Base-by-base conservation (phyloP, 2,329 filamentous ascomycete genomes). In the Ambrosiella xylebori region DNA sequence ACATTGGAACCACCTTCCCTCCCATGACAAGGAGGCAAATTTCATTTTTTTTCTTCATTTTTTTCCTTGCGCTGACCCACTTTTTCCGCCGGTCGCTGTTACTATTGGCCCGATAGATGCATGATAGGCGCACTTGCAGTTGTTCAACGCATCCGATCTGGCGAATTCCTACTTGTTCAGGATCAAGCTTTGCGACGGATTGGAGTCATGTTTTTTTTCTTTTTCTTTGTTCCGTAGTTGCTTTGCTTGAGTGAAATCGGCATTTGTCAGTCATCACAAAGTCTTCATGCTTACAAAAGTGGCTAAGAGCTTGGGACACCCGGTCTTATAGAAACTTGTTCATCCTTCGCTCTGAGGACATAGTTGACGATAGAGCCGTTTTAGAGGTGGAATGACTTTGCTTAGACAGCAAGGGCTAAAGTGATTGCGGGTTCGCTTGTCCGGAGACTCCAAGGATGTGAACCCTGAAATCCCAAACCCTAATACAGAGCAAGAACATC, bases 21-120 rank as follows among this genome's bases (percentile, higher is more conserved):
- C 17, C 17, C 51, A 54, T 39, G 17, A 36, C 38, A 40, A 12
- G 36, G 37, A 55, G 44, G 40, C 17, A 49, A 15, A 8, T 54
- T 27, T 27, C 27, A 41, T 56, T 47, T 54, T 54, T 39, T 36
- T 44, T 54, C 27, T 53, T 40, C 27, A 57, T 37, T 41, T 57
- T 55, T 54, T 56, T 57, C 50, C 19, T 51, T 19, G 15, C 38
- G 39, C 17, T n/a, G 15, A 39, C 27, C 19, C 54, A 47, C 50
- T 55, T 54, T 44, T 56, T 56, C n/a, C 45, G 44, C n/a, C 57
- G 45, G 41, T 38, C 58, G 50, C 55, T 27, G 13, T 40, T 17
- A 38, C 49, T 13, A 60, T 60, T 60, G 58, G 58, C 17, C 47
- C 53, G 58, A 60, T 60, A 60, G 35, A n/a, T 27, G 35, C n/a